Evolutionary conservation across 345 rosid genomes (phyloP).

Genomic region (Trapa bicornis): DNA sequence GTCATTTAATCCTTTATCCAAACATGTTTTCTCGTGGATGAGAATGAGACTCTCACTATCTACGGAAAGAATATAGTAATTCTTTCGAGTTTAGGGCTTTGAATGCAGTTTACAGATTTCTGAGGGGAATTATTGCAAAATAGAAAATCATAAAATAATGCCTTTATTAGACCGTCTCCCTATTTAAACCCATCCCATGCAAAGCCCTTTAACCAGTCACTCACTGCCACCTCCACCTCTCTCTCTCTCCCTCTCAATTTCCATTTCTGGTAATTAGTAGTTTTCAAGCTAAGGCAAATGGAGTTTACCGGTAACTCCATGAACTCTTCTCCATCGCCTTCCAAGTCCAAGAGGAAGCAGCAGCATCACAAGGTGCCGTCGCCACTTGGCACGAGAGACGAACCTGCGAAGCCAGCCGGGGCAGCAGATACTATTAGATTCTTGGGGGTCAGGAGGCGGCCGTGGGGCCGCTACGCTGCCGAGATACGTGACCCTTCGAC

Average conservation of each 20-base stretch:
- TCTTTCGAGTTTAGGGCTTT: background rate
- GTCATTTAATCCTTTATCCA: no score
- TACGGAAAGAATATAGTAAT: no score
- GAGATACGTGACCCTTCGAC: constrained; percentile 92
- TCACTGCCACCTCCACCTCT: background rate
- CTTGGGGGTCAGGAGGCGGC: constrained; percentile 86
- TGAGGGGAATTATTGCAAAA: constrained; percentile 1
- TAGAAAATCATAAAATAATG: background rate
- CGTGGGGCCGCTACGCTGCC: constrained; percentile 94
- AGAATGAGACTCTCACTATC: no score
- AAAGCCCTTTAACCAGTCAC: background rate
- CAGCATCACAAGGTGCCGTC: background rate
- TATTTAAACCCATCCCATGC: constrained; percentile 11
- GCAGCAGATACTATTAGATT: constrained; percentile 29
- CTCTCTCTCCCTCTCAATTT: no score
- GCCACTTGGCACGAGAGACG: constrained; percentile 1
- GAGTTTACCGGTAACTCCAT: constrained; percentile 21
- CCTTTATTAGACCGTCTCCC: background rate
- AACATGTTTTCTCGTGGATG: no score
- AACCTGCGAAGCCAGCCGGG: constrained; percentile 11
- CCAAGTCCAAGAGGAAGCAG: constrained; percentile 50
- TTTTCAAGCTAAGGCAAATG: constrained; percentile 2
- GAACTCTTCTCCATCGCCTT: constrained; percentile 29
- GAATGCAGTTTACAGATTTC: constrained; percentile 5
- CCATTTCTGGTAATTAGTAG: no score